Base-by-base conservation (phyloP, 2,329 filamentous ascomycete species). In the Rhynchosporium graminicola region DNA sequence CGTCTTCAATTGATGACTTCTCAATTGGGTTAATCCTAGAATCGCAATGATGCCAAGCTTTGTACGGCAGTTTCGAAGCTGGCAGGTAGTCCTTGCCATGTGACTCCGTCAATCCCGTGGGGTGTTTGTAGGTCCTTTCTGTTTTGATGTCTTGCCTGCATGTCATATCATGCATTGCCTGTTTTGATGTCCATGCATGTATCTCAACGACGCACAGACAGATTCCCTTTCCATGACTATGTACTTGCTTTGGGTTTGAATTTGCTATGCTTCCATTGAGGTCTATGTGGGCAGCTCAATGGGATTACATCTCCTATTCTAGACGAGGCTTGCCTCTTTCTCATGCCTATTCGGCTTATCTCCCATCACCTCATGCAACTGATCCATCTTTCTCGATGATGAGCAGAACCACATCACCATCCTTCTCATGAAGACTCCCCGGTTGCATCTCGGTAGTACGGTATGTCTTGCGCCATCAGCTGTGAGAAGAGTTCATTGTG, bases 381-480 rank as follows among this genome's bases (percentile, higher is more conserved):
- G 43, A 48, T 50, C 59, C 59, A 47, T 57, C 52, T 56, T 61
- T 61, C 36, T 61, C 51, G 26, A 57, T 26, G 15, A 12, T 42
- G 31, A 4, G 8, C 2, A 15, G 47, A 13, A 33, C 43, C 20
- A n/a, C 51, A 28, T 48, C 40, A n/a, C 47, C 60, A n/a, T 58
- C 60, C 15, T 52, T 58, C 31, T 62, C 60, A 26, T 62, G 60
- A 7, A 62, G 55, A 38, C 60, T 55, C 20, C 38, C 54, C 7
- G 60, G 58, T n/a, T 62, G 60, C 60, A 62, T 62, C 10, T 50
- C 54, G 2, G 60, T 62, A 1, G 43, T 58, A 20, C 56, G 52
- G 48, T 58, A 57, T 20, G 33, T 43, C n/a, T 54, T 28, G 10
- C 54, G 47, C 45, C 60, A 52, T 36, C 52, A 58, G 4, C 45